A percentile compares a stretch with the other conserved stretches of the same genome.
These are phyloP conservation scores for Lasiodiplodia sp. DNA, from an alignment of 2,329 filamentous ascomycete genomes.

Conservation along the genomic window DNA sequence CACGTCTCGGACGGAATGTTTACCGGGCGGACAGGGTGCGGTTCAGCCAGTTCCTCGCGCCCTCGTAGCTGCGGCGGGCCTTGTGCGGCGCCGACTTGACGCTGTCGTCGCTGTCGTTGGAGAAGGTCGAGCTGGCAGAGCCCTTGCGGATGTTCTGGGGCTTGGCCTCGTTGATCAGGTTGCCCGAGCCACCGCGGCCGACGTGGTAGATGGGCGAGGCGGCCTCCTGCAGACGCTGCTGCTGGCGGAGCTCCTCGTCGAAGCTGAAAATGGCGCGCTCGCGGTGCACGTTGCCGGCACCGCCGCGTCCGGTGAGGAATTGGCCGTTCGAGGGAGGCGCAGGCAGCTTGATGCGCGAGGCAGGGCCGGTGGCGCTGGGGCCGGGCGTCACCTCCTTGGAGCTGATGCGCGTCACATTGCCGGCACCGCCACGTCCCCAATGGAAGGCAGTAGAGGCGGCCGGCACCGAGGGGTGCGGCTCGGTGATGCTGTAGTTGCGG, in stretches of 20 bases:
- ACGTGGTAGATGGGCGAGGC: constrained; percentile 70
- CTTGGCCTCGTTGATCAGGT: constrained; percentile 54
- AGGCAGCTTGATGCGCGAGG: constrained; percentile 58
- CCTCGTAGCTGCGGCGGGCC: constrained; percentile 45
- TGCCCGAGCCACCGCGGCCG: constrained; percentile 68
- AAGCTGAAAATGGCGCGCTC: constrained; percentile 72
- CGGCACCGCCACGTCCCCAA: constrained; percentile 65
- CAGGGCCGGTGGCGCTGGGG: constrained; percentile 54
- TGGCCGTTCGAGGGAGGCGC: constrained; percentile 55
- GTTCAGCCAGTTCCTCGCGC: constrained; percentile 44
- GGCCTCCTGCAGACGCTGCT: constrained; percentile 61
- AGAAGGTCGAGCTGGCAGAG: constrained; percentile 39
- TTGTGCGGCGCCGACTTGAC: constrained; percentile 32
- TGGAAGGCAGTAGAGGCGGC: constrained; percentile 54
- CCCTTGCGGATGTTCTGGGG: constrained; percentile 39
- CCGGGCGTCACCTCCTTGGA: constrained; percentile 61
- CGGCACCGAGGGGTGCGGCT: constrained; percentile 67
- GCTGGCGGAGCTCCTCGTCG: constrained; percentile 69
- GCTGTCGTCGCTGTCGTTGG: constrained; percentile 36
- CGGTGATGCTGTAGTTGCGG: constrained; percentile 61
- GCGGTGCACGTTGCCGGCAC: constrained; percentile 69
- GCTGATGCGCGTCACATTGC: constrained; percentile 64
- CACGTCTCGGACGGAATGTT: background rate
- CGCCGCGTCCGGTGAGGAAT: constrained; percentile 72
- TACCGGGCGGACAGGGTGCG: constrained; percentile 29